phyloP scores from a whole-genome alignment of 2,329 filamentous ascomycete species.

The Microcyclospora tardicrescens region DNA sequence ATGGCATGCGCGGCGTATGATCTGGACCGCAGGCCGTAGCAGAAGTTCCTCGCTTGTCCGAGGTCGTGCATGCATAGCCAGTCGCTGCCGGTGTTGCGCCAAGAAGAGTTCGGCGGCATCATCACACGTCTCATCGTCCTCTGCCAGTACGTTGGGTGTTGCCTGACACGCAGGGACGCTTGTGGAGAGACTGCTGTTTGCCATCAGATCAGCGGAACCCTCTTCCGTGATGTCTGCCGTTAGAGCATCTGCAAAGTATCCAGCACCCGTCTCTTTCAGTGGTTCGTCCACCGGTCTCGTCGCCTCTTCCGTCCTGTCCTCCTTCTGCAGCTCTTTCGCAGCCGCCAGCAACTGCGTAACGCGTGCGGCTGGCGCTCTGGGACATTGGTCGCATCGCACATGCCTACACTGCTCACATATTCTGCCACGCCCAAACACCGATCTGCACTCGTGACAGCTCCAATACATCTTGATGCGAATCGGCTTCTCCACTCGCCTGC shows the following conservation, averaged over 20 bases:
- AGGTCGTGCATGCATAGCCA: constrained; percentile 2
- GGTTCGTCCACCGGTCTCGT: constrained; percentile 33
- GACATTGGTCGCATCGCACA: constrained; percentile 66
- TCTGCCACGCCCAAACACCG: constrained; percentile 59
- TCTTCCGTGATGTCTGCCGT: no score
- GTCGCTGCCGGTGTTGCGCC: constrained; percentile 10
- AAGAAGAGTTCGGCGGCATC: not conserved
- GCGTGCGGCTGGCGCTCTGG: constrained; percentile 48
- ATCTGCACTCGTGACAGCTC: constrained; percentile 69
- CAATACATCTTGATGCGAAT: constrained; percentile 67
- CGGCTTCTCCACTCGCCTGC: constrained; percentile 39
- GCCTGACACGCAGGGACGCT: not conserved
- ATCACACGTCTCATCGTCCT: constrained; percentile 3
- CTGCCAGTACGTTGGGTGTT: not conserved
- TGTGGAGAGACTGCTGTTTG: not conserved
- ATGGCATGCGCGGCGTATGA: constrained; percentile 67
- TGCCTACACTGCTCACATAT: constrained; percentile 69
- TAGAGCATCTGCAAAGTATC: no score
- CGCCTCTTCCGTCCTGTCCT: constrained; percentile 44
- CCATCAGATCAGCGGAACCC: no score
- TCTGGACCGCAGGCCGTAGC: constrained; percentile 57
- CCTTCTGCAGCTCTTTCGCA: no score
- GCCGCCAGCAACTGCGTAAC: no score
- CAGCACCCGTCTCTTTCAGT: not conserved
- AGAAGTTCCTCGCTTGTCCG: constrained; percentile 29